Evolutionary conservation across 345 rosid genomes (phyloP), one percentile per base, ranked within the genome.

Genomic region (Anacardium occidentale): DNA sequence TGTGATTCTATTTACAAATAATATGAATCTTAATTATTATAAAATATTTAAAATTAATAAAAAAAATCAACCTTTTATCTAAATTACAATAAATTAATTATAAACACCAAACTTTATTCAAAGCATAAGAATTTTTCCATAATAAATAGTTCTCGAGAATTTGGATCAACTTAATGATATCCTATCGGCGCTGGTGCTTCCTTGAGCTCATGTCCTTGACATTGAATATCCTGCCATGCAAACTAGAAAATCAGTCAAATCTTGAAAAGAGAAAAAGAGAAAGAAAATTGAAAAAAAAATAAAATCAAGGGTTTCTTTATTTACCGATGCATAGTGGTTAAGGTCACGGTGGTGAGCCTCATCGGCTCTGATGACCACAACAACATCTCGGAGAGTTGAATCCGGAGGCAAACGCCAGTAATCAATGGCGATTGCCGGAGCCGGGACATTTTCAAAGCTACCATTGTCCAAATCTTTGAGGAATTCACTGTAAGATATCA

Each of bases 381-480:
- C 77, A 37, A 88, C 92, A 48, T 88, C 92, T 51, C 90, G 76
- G 10, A 88, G 85, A 4, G 92, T 88, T 2, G 92, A 79, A 9
- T 83, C 81, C 15, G 48, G 53, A 11, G 90, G 92, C 76, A 88
- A 50, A 22, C 88, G 75, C 92, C 90, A 88, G 54, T 86, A 86
- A 61, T 88, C 92, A 5, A 88, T 88, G 14, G 92, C 90, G 2
- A 86, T 88, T 2, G 90, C 90, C 1, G 92, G 92, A 0, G 92
- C 88, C 0, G 90, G 88, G 10, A 78, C 72, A 54, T 86, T 88
- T 72, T 84, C 75, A 48, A 83, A 71, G 22, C 56, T 86, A 20
- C 90, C 92, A 22, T 81, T 84, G 53, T 88, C 88, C 12, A 88
- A 72, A 75, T 88, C 92, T 70, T 83, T 44, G 63, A 86, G 88